Evolutionary conservation across 2,329 filamentous ascomycete genomes (phyloP), one percentile per base, ranked within the genome.

Genomic region (Gremmenia infestans): DNA sequence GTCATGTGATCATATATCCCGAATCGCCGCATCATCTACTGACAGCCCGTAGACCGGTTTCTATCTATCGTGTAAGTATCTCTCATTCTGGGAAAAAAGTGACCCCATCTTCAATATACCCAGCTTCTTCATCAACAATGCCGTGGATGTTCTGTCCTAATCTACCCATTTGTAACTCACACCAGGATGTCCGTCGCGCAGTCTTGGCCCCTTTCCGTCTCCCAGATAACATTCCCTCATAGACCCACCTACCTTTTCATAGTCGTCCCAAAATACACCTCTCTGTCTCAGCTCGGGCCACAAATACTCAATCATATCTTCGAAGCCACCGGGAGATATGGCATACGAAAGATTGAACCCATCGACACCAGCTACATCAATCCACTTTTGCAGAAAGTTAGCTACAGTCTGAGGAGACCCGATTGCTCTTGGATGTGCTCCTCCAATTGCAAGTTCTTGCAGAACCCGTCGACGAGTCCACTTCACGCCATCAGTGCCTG

Each of bases 271-370:
- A 67, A 84, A 83, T 6, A 83, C 66, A 0, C 83, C 82, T 12
- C 85, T 73, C 9, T 72, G 72, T 22, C 75, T 77, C 9, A 89
- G 73, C 61, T 88, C 86, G 0, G 85, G 86, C 1, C 88, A 68
- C 4, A 88, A 70, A 0, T 86, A 72, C 19, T 88, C 81, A 35
- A 82, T 78, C 11, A 88, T 81, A 59, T 88, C 85, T 57, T 83
- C 79, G 72, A 88, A 88, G 0, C 82, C 82, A 52, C 81, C 78
- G 0, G 85, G 85, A 7, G 17, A 37, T 14, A 43, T 35, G 40
- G 36, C 32, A 48, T 48, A 55, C 37, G 22, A 28, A 17, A 56
- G 12, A 50, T 56, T 56, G 43, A 53, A 56, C 5, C 50, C 54
- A 48, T 56, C 50, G 15, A 53, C 37, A 23, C 52, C 50, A 6